Base-by-base conservation (phyloP, 768 basidiomycete species). In the Leccinellum albellum region DNA sequence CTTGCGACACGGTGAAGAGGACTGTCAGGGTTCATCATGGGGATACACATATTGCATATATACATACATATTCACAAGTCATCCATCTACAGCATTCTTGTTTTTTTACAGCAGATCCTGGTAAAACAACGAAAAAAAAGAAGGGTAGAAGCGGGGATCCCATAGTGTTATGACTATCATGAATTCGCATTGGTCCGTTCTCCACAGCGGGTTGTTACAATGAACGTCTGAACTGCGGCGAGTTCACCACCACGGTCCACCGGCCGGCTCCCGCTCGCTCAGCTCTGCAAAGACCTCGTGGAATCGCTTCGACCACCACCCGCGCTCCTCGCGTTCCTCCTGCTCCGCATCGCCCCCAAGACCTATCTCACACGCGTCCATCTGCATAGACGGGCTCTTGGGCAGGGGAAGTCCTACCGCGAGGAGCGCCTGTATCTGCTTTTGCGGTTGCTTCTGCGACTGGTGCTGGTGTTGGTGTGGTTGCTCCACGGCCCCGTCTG, bases 241-340 rank as follows among this genome's bases (percentile, higher is more conserved):
- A n/a, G 13, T 42, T 44, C 42, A 45, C 23, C 20, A 45, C 23
- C 44, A 45, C 44, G 44, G 23, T 45, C 23, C 23, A 13, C 44
- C 20, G 13, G 44, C 44, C 21, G 20, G 44, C 44, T 21, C 44
- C 21, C 44, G 61, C 55, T 64, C 59, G 56, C 80, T 80, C 61
- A 85, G 65, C 66, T 88, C 88, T 12, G 73, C 67, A 56, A 86
- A 69, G 13, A 87, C 81, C 60, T 86, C 79, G 61, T 83, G 82
- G 61, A 89, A 88, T 46, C 86, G 73, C 42, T 84, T 62, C 13
- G 82, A 76, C 89, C 89, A 91, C 86, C 87, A 90, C 4, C 81
- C 85, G 0, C 88, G 76, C 59, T 89, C 86, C 64, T 88, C 86
- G 24, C 85, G 68, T 60, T 89, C 89, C 50, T 75, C 74, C 40